A percentile compares a stretch with the other conserved stretches of the same genome.
Conservation (phyloP, 192 early-diverging fungal genomes). For the Jimgerdemannia lactiflua region DNA sequence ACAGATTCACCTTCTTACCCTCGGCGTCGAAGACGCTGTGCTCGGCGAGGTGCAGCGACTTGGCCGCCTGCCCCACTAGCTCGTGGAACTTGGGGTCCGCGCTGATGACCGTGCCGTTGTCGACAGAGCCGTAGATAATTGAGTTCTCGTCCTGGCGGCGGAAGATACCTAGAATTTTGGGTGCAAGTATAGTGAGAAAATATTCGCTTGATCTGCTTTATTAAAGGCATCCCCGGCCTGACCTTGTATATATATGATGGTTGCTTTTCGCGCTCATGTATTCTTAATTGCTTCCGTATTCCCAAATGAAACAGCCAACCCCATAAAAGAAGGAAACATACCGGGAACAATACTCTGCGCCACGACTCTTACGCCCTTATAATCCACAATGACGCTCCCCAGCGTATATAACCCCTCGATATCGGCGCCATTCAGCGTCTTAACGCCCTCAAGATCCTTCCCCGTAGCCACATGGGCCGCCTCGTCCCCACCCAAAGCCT, state of each 20-base stretch:
- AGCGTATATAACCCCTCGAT: slow-evolving; percentile 83
- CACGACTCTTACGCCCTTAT: slow-evolving; percentile 86
- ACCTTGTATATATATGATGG: no score
- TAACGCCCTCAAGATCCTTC: slow-evolving; percentile 93
- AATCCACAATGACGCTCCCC: slow-evolving; percentile 90
- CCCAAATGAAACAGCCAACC: no score
- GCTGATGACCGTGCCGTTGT: slow-evolving; percentile 74
- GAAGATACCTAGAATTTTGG: slow-evolving; percentile 41
- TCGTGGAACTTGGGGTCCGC: slow-evolving; percentile 76
- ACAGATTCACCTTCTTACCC: slow-evolving; percentile 60
- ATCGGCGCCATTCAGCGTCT: slow-evolving; percentile 69
- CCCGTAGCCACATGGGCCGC: slow-evolving; percentile 91
- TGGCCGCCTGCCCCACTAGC: slow-evolving; percentile 61
- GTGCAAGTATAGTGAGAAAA: slow-evolving; percentile 3
- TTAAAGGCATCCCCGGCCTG: no score
- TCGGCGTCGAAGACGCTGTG: slow-evolving; percentile 74
- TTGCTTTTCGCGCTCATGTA: no score
- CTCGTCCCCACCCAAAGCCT: slow-evolving; percentile 78
- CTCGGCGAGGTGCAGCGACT: slow-evolving; percentile 74
- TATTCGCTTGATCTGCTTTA: no score
- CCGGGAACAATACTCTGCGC: slow-evolving; percentile 95
- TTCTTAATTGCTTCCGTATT: no score
- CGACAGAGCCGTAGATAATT: slow-evolving; percentile 90
- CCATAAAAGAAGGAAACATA: slow-evolving; percentile 17
- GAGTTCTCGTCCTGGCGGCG: slow-evolving; percentile 69